Conservation (phyloP, 2,329 filamentous ascomycete species). For the Colletotrichum salicis region DNA sequence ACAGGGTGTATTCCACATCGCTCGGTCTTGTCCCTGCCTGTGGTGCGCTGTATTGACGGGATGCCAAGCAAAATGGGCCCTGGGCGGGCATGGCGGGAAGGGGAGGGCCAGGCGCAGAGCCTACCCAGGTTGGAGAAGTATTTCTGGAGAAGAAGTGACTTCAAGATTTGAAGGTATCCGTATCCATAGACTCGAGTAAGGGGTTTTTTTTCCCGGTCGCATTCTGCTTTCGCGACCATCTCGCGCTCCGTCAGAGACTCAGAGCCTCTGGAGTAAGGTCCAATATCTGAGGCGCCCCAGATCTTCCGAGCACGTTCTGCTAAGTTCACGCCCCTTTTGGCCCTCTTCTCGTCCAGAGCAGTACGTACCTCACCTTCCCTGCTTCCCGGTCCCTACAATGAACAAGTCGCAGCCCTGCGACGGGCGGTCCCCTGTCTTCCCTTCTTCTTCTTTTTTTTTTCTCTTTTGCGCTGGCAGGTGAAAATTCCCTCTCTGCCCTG, state of each 20-base stretch:
- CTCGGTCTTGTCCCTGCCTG: neutral
- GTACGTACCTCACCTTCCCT: neutral
- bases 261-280: neutral
- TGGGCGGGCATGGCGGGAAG: neutral
- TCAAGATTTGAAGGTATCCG: neutral
- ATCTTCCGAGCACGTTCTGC: constrained; percentile 32
- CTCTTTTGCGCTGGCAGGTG: neutral
- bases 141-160: constrained; percentile 10
- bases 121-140: neutral
- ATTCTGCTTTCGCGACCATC: constrained; percentile 27
- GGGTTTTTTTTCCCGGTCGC: constrained; percentile 16
- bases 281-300: constrained; percentile 8
- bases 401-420: constrained; percentile 19
- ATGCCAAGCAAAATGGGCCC: neutral
- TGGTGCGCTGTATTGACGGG: neutral
- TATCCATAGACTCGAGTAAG: neutral
- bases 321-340: constrained; percentile 22
- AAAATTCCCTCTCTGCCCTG: neutral
- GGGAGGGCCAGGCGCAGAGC: neutral
- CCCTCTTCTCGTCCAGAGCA: neutral
- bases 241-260: constrained; percentile 23
- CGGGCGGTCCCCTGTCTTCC: neutral
- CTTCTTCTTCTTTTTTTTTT: neutral
- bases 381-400: neutral
- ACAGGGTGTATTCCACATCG: neutral